phyloP scores from a whole-genome alignment of 2,329 filamentous ascomycete genomes.

The Verticillium alfalfae region DNA sequence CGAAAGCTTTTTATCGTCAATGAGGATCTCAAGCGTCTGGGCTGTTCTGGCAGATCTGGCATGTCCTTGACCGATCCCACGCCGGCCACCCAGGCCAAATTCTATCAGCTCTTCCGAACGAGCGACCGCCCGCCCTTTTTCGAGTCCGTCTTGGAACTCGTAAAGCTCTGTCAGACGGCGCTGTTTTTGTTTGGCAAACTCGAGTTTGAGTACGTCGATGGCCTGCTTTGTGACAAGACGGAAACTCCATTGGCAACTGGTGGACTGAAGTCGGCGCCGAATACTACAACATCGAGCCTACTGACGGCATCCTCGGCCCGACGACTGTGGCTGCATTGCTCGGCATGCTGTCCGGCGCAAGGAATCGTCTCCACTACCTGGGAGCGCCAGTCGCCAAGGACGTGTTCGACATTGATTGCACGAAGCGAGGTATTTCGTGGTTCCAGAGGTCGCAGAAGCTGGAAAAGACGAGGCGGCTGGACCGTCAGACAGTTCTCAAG shows the following conservation, averaged over 20 bases:
- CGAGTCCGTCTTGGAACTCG: conserved; percentile 76
- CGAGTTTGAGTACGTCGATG: conserved; percentile 84
- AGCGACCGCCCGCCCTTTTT: conserved; percentile 76
- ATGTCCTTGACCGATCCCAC: conserved; percentile 75
- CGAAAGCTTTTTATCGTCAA: conserved; percentile 87
- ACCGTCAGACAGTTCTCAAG: conserved; percentile 75
- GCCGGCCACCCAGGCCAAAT: conserved; percentile 81
- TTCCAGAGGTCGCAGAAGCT: conserved; percentile 90
- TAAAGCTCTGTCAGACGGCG: conserved; percentile 87
- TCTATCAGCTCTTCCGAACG: conserved; percentile 82
- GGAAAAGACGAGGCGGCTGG: conserved; percentile 69
- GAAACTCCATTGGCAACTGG: conserved; percentile 88
- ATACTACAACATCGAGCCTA: conserved; percentile 86
- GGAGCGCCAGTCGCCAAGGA: conserved; percentile 85
- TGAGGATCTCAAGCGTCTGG: conserved; percentile 85
- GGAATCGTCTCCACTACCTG: conserved; percentile 81
- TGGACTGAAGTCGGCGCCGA: conserved; percentile 92
- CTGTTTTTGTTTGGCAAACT: conserved; percentile 83
- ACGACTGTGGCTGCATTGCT: conserved; percentile 85
- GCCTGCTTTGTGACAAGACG: conserved; percentile 86
- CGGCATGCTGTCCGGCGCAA: conserved; percentile 81
- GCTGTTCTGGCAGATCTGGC: conserved; percentile 84
- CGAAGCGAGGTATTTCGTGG: conserved; percentile 76
- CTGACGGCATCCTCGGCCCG: conserved; percentile 86
- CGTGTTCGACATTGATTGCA: conserved; percentile 77